phyloP scores from a whole-genome alignment of 2,329 filamentous ascomycete genomes.

The Fusarium incarnatum region DNA sequence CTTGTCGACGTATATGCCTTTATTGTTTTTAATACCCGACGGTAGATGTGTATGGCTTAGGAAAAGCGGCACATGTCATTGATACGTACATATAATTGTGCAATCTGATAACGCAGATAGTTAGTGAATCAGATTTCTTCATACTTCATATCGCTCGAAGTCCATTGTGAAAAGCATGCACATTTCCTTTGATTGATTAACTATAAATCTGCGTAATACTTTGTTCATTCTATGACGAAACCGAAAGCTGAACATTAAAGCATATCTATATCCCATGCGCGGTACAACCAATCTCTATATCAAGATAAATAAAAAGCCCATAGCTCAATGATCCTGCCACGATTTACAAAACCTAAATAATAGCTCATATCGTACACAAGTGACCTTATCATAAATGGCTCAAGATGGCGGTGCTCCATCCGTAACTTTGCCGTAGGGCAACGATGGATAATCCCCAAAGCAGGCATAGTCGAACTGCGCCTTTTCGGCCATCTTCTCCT shows the following conservation, averaged over 20 bases:
- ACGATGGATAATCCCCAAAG: constrained; percentile 62
- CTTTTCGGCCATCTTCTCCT: constrained; percentile 67
- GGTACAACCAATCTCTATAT: not conserved
- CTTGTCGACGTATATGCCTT: constrained; percentile 18
- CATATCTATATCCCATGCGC: not conserved
- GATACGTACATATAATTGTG: constrained; percentile 32
- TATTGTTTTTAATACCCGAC: constrained; percentile 43
- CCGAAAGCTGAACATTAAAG: not conserved
- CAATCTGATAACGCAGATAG: constrained; percentile 35
- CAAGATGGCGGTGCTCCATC: constrained; percentile 52
- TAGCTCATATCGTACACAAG: constrained; percentile 6
- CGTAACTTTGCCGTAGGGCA: constrained; percentile 55
- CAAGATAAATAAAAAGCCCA: not conserved
- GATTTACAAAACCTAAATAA: not conserved
- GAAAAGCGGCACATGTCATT: constrained; percentile 40
- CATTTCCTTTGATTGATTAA: not conserved
- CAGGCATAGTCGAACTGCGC: constrained; percentile 75
- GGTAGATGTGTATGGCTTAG: constrained; percentile 39
- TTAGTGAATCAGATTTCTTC: constrained; percentile 35
- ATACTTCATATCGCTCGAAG: not conserved
- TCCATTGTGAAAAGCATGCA: not conserved
- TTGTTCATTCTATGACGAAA: not conserved
- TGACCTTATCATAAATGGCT: constrained; percentile 1
- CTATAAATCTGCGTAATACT: no score
- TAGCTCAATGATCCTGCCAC: not conserved